Conservation (phyloP, 306 rosid species). For the Gastrolobium bilobum region DNA sequence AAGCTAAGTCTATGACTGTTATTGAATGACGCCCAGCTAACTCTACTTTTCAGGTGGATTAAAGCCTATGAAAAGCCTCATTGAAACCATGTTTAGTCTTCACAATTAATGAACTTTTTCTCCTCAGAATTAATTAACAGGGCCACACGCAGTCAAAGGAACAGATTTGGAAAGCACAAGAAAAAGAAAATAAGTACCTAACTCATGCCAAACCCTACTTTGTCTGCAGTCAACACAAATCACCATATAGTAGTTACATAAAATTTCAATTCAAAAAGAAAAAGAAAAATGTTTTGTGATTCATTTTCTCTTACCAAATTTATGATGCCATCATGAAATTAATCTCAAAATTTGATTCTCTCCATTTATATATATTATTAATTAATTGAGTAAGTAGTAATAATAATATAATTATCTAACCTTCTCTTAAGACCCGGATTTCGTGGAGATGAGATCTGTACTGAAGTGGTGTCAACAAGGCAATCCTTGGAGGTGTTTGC, state of each 20-base stretch:
- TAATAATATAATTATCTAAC: slow-evolving; percentile 45
- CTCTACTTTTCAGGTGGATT: slow-evolving; percentile 53
- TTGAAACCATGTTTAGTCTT: slow-evolving; percentile 40
- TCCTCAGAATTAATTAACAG: slow-evolving; percentile 25
- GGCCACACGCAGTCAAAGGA: slow-evolving; percentile 42
- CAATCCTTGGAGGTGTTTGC: slow-evolving; percentile 60
- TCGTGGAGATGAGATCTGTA: slow-evolving; percentile 94
- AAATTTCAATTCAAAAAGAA: slow-evolving; percentile 7
- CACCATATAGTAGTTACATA: slow-evolving; percentile 1
- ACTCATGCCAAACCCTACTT: slow-evolving; percentile 60
- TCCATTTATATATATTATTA: slow-evolving; percentile 8
- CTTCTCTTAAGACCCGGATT: slow-evolving; percentile 87
- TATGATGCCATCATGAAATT: slow-evolving; percentile 27
- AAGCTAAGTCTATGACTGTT: slow-evolving; percentile 60
- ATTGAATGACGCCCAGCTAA: slow-evolving; percentile 49
- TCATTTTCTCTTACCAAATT: slow-evolving; percentile 25
- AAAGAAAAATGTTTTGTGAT: background rate
- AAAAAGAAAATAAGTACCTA: slow-evolving; percentile 43
- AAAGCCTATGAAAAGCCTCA: slow-evolving; percentile 51
- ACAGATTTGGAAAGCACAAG: slow-evolving; percentile 33
- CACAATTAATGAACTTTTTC: slow-evolving; percentile 37
- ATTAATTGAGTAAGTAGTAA: slow-evolving; percentile 3
- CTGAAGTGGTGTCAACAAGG: slow-evolving; percentile 56
- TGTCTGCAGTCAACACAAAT: slow-evolving; percentile 23
- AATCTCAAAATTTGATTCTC: slow-evolving; percentile 31